These are phyloP conservation scores for Xylaria sp. DNA, from an alignment of 2,329 filamentous ascomycete species.

Conservation along the genomic window DNA sequence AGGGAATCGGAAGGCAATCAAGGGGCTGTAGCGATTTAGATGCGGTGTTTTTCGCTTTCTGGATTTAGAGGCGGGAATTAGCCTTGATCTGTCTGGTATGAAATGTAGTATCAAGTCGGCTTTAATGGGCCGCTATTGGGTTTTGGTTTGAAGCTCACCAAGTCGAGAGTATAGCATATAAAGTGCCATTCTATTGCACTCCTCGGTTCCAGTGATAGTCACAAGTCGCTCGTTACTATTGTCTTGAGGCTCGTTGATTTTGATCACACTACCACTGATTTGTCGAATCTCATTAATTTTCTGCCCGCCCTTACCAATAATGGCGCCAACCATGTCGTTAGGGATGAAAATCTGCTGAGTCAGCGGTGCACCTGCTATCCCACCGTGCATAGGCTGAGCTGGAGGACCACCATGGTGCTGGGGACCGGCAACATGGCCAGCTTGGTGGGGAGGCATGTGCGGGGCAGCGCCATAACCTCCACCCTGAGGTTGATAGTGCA, in stretches of 20 bases:
- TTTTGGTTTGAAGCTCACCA: constrained; percentile 61
- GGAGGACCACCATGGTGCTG: constrained; percentile 70
- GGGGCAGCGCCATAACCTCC: constrained; percentile 78
- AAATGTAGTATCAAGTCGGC: constrained; percentile 13
- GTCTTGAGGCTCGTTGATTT: constrained; percentile 99
- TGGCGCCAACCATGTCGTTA: constrained; percentile 99
- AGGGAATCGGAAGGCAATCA: constrained; percentile 26
- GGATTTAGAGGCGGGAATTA: constrained; percentile 35
- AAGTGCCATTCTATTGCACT: constrained; percentile 99
- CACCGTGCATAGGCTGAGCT: constrained; percentile 75
- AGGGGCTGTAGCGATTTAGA: constrained; percentile 32
- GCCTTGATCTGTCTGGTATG: constrained; percentile 27
- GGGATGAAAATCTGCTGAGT: constrained; percentile 99
- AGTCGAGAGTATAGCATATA: constrained; percentile 99
- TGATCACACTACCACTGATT: constrained; percentile 96
- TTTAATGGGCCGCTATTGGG: constrained; percentile 26
- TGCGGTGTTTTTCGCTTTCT: constrained; percentile 43
- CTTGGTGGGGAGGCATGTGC: constrained; percentile 75
- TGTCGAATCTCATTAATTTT: constrained; percentile 99
- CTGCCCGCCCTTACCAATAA: constrained; percentile 96
- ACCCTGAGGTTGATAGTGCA: constrained; percentile 83
- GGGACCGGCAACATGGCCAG: constrained; percentile 66
- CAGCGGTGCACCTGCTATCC: constrained; percentile 77
- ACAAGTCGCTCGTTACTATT: constrained; percentile 98
- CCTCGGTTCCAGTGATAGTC: constrained; percentile 95